Conservation (phyloP, 495 filamentous ascomycete genomes). For the Penicillium nucicola region DNA sequence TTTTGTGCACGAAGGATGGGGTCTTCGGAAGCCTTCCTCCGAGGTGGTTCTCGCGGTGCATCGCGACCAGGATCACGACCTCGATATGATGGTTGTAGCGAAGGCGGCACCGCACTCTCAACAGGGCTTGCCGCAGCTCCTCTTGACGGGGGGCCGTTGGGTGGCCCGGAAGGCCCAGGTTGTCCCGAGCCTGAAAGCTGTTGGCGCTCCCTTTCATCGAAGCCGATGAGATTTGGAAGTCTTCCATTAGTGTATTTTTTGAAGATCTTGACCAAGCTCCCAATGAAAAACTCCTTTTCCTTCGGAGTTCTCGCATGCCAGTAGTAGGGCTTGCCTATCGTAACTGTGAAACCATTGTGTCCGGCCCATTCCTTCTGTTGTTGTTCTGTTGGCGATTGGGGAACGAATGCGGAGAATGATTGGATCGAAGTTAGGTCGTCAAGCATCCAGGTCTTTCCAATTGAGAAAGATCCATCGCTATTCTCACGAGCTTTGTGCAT, state of each 20-base stretch:
- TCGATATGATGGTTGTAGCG: slow-evolving; percentile 26
- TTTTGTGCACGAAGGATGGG: slow-evolving; percentile 37
- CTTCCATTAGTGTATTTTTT: slow-evolving; percentile 91
- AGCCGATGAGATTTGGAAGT: slow-evolving; percentile 74
- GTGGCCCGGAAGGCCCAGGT: slow-evolving; percentile 25
- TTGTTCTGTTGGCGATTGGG: slow-evolving; percentile 53
- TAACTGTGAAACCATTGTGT: slow-evolving; percentile 81
- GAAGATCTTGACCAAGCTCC: slow-evolving; percentile 90
- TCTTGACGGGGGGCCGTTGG: slow-evolving; percentile 32
- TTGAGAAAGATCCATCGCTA: slow-evolving; percentile 87
- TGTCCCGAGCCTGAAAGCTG: slow-evolving; percentile 54
- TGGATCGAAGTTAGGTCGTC: slow-evolving; percentile 81
- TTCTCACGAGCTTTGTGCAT: slow-evolving; percentile 98
- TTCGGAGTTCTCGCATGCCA: slow-evolving; percentile 90
- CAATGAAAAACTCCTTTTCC: slow-evolving; percentile 98
- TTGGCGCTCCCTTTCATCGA: slow-evolving; percentile 75
- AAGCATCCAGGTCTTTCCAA: slow-evolving; percentile 95
- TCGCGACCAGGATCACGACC: slow-evolving; percentile 37
- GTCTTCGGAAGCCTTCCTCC: slow-evolving; percentile 42
- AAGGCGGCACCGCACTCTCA: slow-evolving; percentile 35
- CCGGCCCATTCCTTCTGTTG: slow-evolving; percentile 74
- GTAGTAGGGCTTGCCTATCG: slow-evolving; percentile 89
- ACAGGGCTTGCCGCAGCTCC: slow-evolving; percentile 30
- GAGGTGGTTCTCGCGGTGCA: slow-evolving; percentile 26
- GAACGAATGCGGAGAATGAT: slow-evolving; percentile 61